A percentile compares a stretch with the other conserved stretches of the same genome.
phyloP scores from a whole-genome alignment of 148 eudicot genomes.

The Chenopodium berlandieri region DNA sequence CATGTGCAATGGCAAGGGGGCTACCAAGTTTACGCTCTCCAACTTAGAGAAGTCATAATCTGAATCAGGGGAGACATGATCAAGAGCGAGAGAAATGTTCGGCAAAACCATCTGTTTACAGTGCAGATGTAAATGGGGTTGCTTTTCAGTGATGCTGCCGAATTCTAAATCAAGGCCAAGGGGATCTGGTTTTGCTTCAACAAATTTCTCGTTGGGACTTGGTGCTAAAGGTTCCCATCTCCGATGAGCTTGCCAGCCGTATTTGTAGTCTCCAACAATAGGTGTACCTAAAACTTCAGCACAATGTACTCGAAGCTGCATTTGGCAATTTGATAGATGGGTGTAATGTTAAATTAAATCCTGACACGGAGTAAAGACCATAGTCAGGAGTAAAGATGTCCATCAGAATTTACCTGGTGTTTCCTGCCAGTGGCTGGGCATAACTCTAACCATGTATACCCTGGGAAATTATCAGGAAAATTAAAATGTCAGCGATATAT shows the following conservation, averaged over 20 bases:
- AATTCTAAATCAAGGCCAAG: constrained; percentile 44
- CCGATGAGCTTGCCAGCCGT: constrained; percentile 92
- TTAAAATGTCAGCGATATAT: neutral
- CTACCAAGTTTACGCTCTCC: constrained; percentile 53
- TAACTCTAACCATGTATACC: constrained; percentile 85
- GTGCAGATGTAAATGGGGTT: constrained; percentile 72
- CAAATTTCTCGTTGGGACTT: constrained; percentile 17
- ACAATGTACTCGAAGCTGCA: constrained; percentile 92
- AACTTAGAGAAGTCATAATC: constrained; percentile 42
- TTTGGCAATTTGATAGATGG: neutral
- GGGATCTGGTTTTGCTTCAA: constrained; percentile 15
- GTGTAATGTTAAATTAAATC: neutral
- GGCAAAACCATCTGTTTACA: constrained; percentile 84
- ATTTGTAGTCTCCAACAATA: constrained; percentile 95
- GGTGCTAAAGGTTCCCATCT: constrained; percentile 37
- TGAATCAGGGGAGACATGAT: constrained; percentile 34
- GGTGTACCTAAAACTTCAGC: constrained; percentile 95
- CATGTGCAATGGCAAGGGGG: constrained; percentile 90
- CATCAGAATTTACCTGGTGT: constrained; percentile 64
- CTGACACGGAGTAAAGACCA: neutral
- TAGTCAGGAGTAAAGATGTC: neutral
- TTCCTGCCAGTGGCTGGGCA: constrained; percentile 90
- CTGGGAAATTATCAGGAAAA: constrained; percentile 38
- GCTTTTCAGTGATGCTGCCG: constrained; percentile 72
- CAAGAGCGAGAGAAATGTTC: constrained; percentile 45